Percentiles rank a stretch among this genome's conserved stretches.
Evolutionary conservation across 495 filamentous ascomycete genomes (phyloP).

Genomic region (Friedmanniomyces simplex): DNA sequence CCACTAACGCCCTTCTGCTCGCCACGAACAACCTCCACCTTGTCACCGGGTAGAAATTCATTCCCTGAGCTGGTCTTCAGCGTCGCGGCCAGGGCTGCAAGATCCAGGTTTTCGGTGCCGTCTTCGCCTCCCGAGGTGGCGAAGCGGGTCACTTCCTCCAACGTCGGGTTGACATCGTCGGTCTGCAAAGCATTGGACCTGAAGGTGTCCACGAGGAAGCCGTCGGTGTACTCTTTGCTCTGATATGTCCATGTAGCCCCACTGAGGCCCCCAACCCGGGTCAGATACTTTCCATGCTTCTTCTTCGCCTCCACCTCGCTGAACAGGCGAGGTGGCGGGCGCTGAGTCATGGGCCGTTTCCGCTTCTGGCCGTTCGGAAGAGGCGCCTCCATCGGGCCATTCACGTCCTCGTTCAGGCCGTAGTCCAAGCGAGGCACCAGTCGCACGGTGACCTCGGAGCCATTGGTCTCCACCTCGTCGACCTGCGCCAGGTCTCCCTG

Average conservation of each 20-base stretch:
- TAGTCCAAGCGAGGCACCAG: constrained; percentile 90
- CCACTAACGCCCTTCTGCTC: constrained; percentile 89
- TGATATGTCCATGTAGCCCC: constrained; percentile 72
- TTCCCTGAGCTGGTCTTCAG: constrained; percentile 68
- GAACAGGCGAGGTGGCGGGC: constrained; percentile 87
- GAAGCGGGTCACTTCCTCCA: constrained; percentile 93
- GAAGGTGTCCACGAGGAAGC: constrained; percentile 89
- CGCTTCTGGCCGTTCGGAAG: constrained; percentile 49
- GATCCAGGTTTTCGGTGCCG: constrained; percentile 84
- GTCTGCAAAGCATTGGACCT: constrained; percentile 74
- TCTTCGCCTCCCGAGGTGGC: constrained; percentile 70
- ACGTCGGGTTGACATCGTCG: constrained; percentile 79
- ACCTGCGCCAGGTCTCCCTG: constrained; percentile 85
- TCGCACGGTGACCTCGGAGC: constrained; percentile 72
- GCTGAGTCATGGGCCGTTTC: constrained; percentile 52
- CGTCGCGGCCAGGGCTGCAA: constrained; percentile 77
- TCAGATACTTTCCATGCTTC: constrained; percentile 62
- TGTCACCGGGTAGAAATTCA: constrained; percentile 80
- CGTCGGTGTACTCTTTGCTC: constrained; percentile 80
- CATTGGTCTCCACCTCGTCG: constrained; percentile 85
- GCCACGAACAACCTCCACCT: constrained; percentile 90
- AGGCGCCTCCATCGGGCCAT: constrained; percentile 40
- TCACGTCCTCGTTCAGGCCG: constrained; percentile 67
- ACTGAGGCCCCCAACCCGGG: constrained; percentile 43
- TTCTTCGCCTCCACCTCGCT: constrained; percentile 89